Evolutionary conservation across 2,329 filamentous ascomycete genomes (phyloP).

Genomic region (Cladosporium sp.): DNA sequence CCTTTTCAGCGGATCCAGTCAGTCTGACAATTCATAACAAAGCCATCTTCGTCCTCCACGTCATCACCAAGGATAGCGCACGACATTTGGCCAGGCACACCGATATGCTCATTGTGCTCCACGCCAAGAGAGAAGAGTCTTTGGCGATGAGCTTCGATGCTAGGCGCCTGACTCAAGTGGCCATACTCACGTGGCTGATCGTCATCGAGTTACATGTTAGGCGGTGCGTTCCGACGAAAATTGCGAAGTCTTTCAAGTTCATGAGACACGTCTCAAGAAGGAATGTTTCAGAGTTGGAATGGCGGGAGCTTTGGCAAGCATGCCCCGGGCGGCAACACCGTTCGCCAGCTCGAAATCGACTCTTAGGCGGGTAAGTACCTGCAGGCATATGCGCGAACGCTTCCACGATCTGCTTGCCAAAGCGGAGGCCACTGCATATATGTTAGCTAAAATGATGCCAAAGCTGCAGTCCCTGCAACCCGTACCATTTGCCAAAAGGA

Average conservation of each 20-base stretch:
- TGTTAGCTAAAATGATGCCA: neutral
- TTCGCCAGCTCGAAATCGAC: neutral
- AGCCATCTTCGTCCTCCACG: neutral
- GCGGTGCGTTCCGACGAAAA: neutral
- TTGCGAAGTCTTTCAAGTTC: neutral
- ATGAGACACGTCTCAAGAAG: neutral
- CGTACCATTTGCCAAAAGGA: neutral
- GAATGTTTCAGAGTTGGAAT: neutral
- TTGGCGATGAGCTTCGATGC: neutral
- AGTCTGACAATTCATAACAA: neutral
- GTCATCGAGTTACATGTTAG: neutral
- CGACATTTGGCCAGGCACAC: neutral
- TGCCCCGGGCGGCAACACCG: neutral
- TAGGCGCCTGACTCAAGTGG: neutral
- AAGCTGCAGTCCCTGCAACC: neutral
- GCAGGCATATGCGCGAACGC: neutral
- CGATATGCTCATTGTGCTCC: neutral
- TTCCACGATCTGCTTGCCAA: neutral
- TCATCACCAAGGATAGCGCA: neutral
- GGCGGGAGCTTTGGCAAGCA: neutral
- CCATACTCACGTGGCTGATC: neutral
- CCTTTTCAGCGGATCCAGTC: neutral
- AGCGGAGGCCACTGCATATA: neutral
- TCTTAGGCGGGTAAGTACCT: neutral
- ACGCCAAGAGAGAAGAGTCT: neutral